Evolutionary conservation across 1,284 basidiomycete species (phyloP).

Genomic region (Tilletiopsis washingtonensis): DNA sequence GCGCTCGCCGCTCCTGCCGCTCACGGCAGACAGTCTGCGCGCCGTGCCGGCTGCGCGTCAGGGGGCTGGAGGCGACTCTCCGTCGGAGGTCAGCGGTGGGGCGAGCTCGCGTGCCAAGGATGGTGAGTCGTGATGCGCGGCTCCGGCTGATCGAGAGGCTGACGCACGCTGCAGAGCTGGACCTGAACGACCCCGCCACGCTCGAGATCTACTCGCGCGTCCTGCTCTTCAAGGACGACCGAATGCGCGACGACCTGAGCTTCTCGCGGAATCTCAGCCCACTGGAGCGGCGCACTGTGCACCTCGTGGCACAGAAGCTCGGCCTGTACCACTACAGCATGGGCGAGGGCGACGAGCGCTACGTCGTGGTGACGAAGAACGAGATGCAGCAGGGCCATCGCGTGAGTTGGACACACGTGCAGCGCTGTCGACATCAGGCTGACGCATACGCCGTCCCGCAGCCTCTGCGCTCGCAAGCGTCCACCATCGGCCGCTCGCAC

Average conservation of each 20-base stretch:
- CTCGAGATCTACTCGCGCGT: slow-evolving; percentile 96
- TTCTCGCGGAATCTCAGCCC: slow-evolving; percentile 79
- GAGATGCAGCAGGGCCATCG: slow-evolving; percentile 15
- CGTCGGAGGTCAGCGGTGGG: background rate
- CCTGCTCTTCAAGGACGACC: slow-evolving; percentile 93
- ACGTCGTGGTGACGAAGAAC: slow-evolving; percentile 66
- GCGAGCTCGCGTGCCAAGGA: background rate
- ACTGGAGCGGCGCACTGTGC: slow-evolving; percentile 83
- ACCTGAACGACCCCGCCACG: slow-evolving; percentile 89
- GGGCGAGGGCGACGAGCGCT: slow-evolving; percentile 83
- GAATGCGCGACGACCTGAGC: slow-evolving; percentile 91
- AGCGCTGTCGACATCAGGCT: background rate
- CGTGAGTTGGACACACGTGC: background rate
- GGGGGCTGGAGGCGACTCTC: background rate
- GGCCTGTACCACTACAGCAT: slow-evolving; percentile 89
- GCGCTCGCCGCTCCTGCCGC: slow-evolving; percentile 16
- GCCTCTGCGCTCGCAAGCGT: slow-evolving; percentile 31
- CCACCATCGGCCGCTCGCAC: slow-evolving; percentile 31
- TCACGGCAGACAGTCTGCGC: slow-evolving; percentile 23
- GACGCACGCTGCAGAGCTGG: slow-evolving; percentile 67
- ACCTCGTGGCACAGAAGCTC: slow-evolving; percentile 90
- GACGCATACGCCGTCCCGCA: background rate
- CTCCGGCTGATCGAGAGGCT: too few relatives aligned
- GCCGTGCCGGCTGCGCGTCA: slow-evolving; percentile 10
- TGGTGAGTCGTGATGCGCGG: too few relatives aligned